A percentile compares a stretch with the other conserved stretches of the same genome.
Evolutionary conservation across 768 basidiomycete genomes (phyloP).

Genomic region (Clavulina sp.): DNA sequence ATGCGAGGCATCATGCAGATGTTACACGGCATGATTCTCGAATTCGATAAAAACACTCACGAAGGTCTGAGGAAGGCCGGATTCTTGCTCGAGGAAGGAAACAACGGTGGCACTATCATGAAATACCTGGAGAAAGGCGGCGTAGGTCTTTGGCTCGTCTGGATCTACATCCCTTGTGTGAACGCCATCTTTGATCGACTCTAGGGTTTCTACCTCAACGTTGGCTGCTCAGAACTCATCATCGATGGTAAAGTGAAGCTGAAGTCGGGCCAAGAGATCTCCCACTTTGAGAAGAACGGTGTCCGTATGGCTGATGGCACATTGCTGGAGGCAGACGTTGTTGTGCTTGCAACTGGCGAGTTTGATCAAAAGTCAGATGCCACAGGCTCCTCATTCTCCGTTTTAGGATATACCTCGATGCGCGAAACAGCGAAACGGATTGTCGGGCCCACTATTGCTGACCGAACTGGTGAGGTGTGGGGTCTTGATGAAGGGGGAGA

Average conservation of each 20-base stretch:
- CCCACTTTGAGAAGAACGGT: slow-evolving; percentile 2
- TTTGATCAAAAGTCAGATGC: neutral
- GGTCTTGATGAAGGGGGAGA: neutral
- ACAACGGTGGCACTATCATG: no score
- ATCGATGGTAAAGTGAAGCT: neutral
- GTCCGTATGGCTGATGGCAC: neutral
- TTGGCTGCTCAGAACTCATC: slow-evolving; percentile 2
- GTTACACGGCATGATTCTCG: neutral
- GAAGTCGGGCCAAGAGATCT: neutral
- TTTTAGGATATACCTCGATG: neutral
- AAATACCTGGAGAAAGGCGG: no score
- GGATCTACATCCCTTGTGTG: no score
- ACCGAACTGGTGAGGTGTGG: neutral
- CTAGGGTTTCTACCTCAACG: slow-evolving; percentile 6
- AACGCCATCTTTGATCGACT: no score
- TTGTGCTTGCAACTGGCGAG: neutral
- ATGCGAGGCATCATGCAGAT: neutral
- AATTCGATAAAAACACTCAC: neutral
- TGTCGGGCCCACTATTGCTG: neutral
- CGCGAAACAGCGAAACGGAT: neutral
- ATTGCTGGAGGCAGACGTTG: neutral
- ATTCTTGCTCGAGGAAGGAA: neutral
- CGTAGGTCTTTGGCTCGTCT: no score
- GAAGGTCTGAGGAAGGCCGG: neutral
- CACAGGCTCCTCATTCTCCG: neutral